Evolutionary conservation across 208 protist species (phyloP).

Genomic region (Trypanosomatidae sp.): DNA sequence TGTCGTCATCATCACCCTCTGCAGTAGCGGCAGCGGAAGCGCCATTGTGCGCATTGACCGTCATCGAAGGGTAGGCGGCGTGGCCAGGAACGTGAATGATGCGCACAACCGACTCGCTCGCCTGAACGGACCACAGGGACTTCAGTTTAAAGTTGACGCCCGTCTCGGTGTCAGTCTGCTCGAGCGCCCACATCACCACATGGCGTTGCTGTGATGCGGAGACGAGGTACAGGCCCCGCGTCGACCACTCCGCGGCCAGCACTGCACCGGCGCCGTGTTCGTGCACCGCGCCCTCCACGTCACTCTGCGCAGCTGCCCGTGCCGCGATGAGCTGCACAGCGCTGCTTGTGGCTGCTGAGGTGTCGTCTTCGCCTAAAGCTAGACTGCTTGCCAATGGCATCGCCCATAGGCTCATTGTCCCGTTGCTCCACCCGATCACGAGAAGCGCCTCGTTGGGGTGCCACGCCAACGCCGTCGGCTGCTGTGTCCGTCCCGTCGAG

Average conservation of each 20-base stretch:
- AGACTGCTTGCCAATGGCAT: constrained; percentile 37
- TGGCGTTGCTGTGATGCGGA: constrained; percentile 54
- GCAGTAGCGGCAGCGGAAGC: neutral
- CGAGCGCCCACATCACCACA: constrained; percentile 73
- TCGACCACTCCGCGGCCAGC: constrained; percentile 54
- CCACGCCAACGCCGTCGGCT: constrained; percentile 70
- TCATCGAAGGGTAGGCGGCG: neutral
- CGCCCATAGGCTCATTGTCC: constrained; percentile 69
- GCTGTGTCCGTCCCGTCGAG: constrained; percentile 25
- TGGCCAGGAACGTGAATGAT: constrained; percentile 44
- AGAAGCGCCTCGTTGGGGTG: constrained; percentile 78
- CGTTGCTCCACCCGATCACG: constrained; percentile 83
- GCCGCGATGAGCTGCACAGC: constrained; percentile 39
- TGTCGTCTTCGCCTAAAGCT: constrained; percentile 29
- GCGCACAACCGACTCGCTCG: constrained; percentile 36
- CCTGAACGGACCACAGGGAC: constrained; percentile 70
- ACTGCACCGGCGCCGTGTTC: constrained; percentile 66
- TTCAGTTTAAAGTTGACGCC: constrained; percentile 39
- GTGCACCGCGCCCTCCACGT: constrained; percentile 57
- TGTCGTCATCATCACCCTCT: constrained; percentile 54
- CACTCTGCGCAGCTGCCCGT: constrained; percentile 33
- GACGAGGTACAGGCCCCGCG: constrained; percentile 52
- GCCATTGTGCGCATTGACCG: neutral
- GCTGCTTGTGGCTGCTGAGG: constrained; percentile 12
- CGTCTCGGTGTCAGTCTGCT: constrained; percentile 37